Evolutionary conservation across 2,329 filamentous ascomycete species (phyloP).

Genomic region (Pseudocercospora pini-densiflorae): DNA sequence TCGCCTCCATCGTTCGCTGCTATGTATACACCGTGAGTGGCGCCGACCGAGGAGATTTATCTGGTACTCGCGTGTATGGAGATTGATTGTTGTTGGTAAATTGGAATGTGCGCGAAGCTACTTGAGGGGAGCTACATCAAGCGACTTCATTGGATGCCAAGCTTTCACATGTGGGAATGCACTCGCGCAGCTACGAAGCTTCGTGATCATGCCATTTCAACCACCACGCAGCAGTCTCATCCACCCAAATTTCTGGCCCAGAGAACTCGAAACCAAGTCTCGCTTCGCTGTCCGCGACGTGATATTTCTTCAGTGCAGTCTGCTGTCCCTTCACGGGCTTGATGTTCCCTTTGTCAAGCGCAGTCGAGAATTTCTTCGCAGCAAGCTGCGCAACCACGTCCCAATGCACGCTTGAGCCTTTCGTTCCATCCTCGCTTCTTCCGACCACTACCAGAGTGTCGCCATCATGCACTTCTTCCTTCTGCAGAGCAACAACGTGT

Average conservation of each 20-base stretch:
- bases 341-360: background rate
- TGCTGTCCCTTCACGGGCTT: background rate
- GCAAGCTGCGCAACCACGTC: background rate
- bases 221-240: background rate
- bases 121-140: too few relatives aligned
- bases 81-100: too few relatives aligned
- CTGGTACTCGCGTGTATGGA: background rate
- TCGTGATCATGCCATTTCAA: background rate
- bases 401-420: background rate
- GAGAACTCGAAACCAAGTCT: background rate
- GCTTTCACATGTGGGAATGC: background rate
- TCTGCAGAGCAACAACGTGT: background rate
- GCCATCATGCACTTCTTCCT: background rate
- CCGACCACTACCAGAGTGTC: background rate
- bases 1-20: background rate
- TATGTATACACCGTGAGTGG: background rate
- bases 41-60: background rate
- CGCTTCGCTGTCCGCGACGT: background rate
- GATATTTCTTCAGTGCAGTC: background rate
- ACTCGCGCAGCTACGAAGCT: background rate
- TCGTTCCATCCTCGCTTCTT: background rate
- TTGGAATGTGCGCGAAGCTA: too few relatives aligned
- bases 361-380: background rate
- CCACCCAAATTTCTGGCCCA: background rate
- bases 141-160: background rate